Evolutionary conservation across 1,284 basidiomycete species (phyloP).

Genomic region (Cryptococcus sp.): DNA sequence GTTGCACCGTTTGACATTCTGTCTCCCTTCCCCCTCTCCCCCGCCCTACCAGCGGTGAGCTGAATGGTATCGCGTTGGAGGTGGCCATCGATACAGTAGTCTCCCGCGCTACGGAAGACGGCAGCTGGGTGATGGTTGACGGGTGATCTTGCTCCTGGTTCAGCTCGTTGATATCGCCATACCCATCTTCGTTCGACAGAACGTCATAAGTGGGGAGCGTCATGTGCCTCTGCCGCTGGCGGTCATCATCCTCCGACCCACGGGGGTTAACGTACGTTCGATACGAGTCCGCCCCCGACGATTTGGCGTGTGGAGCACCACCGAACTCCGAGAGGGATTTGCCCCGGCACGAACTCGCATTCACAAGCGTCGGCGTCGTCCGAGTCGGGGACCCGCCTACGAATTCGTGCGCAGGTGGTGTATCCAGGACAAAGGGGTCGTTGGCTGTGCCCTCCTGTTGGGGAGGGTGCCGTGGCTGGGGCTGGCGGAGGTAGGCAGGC

Average conservation of each 20-base stretch:
- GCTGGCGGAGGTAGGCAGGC: not conserved
- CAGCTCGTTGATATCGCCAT: too few species aligned
- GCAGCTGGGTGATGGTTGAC: conserved; percentile 14
- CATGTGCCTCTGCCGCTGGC: not conserved
- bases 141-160: not conserved
- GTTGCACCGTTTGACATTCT: not conserved
- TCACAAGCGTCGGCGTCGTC: not conserved
- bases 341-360: not conserved
- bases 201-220: not conserved
- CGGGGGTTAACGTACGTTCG: not conserved
- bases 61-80: conserved; percentile 21
- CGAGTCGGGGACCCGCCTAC: not conserved
- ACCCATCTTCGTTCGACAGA: too few species aligned
- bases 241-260: not conserved
- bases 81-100: not conserved
- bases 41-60: conserved; percentile 20
- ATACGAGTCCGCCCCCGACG: not conserved
- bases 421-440: not conserved
- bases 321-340: not conserved
- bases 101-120: not conserved
- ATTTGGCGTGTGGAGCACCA: too few species aligned
- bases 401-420: not conserved
- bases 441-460: not conserved
- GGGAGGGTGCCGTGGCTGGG: too few species aligned
- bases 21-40: not conserved